These are phyloP conservation scores for Yarrowia sp. DNA, from an alignment of 805 yeast genomes.

Conservation along the genomic window DNA sequence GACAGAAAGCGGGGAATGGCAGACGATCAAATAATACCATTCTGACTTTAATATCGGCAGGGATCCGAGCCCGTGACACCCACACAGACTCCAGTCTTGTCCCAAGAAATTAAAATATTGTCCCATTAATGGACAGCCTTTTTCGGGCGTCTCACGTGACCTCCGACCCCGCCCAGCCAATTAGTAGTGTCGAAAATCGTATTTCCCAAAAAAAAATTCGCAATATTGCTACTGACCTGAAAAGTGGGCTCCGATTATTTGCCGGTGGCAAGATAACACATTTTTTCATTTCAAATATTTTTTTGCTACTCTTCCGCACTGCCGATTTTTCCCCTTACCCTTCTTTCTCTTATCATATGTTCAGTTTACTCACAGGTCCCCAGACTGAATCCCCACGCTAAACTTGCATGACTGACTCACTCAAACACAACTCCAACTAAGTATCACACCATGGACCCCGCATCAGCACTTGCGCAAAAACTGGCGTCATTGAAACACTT, in stretches of 20 bases:
- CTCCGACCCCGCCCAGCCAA: background rate
- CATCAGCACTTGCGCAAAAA: conserved; percentile 21
- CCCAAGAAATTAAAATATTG: background rate
- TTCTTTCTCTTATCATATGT: background rate
- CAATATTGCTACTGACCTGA: background rate
- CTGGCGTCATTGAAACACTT: conserved; percentile 15
- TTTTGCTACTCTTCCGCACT: background rate
- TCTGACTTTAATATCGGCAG: background rate
- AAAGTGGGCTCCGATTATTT: too few species aligned
- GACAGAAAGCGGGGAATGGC: background rate
- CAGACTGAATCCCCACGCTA: conserved; percentile 21
- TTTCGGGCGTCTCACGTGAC: background rate
- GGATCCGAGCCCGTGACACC: too few species aligned
- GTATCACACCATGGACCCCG: conserved; percentile 25
- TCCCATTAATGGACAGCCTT: background rate
- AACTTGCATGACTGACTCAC: conserved; percentile 26
- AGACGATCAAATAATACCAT: background rate
- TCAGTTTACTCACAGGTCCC: background rate
- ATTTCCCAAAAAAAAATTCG: background rate
- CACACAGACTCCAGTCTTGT: too few species aligned
- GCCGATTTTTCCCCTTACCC: background rate
- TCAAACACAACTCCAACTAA: conserved; percentile 12
- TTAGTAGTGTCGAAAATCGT: background rate
- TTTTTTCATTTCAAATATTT: too few species aligned
- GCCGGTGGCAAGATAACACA: too few species aligned